These are phyloP conservation scores for Aureobasidium leucospermi DNA, from an alignment of 2,329 filamentous ascomycete genomes.

Conservation along the genomic window DNA sequence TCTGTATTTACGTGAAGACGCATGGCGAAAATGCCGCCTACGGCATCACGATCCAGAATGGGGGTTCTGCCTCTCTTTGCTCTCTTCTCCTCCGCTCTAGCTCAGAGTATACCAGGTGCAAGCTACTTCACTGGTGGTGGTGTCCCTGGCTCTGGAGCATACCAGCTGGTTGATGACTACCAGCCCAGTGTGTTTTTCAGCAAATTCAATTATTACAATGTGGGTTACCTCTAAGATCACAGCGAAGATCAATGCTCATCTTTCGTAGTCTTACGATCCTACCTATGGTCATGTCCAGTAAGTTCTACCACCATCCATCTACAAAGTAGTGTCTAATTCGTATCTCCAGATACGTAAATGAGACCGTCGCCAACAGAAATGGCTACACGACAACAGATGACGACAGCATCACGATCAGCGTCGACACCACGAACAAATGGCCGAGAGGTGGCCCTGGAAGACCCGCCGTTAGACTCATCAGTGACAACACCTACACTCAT, in stretches of 20 bases:
- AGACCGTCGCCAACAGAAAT: slow-evolving; percentile 28
- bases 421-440: slow-evolving; percentile 33
- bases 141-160: slow-evolving; percentile 22
- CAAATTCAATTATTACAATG: slow-evolving; percentile 30
- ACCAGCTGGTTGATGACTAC: slow-evolving; percentile 27
- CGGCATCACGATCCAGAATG: not conserved
- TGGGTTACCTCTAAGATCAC: slow-evolving; percentile 28
- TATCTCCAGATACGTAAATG: slow-evolving; percentile 31
- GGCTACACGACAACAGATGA: slow-evolving; percentile 22
- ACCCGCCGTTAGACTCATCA: slow-evolving; percentile 29
- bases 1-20: not conserved
- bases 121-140: slow-evolving; percentile 23
- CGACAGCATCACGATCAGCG: slow-evolving; percentile 25
- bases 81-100: slow-evolving; percentile 16
- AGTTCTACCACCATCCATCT: not conserved
- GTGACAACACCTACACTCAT: slow-evolving; percentile 31
- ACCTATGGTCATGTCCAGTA: slow-evolving; percentile 28
- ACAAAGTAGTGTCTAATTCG: not conserved
- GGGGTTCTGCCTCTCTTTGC: slow-evolving; percentile 16
- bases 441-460: slow-evolving; percentile 31
- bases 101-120: slow-evolving; percentile 24
- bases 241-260: not conserved
- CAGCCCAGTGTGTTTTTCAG: slow-evolving; percentile 25
- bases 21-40: slow-evolving; percentile 8
- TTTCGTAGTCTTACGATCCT: slow-evolving; percentile 21